Base-by-base conservation (phyloP, 2,329 filamentous ascomycete species). In the Aspergillus sp. region DNA sequence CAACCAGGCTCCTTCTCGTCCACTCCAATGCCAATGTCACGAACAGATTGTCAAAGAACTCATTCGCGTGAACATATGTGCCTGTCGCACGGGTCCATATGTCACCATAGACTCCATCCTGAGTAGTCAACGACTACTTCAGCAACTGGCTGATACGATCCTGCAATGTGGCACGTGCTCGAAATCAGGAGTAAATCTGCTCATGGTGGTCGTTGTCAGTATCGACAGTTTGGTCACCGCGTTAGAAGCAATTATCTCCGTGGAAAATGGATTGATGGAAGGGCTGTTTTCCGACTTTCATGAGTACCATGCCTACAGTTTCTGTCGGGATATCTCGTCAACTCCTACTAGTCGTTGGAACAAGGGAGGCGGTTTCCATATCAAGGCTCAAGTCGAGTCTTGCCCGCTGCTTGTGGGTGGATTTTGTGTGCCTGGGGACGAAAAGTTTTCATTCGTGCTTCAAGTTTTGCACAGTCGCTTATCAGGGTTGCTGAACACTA, bases 181-280 rank as follows among this genome's bases (percentile, higher is more conserved):
- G 6, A 59, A 60, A 13, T 55, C 56, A 3, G 56, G 61, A 41
- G 52, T 58, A 5, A 63, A 65, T 11, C 52, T 68, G 22, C 59
- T 70, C 13, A 69, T 67, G 55, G 46, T 68, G 5, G 56, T 68
- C 4, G 56, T 68, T 13, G 57, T 69, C 40, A 60, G 60, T 1
- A 67, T 69, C 33, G 67, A 70, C 41, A 64, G 60, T 40, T 48
- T 67, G 14, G 51, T 67, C 2, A 61, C 59, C 1, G 55, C 57
- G 2, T 55, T 70, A 2, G 66, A 68, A 44, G 45, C 51, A 3
- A 60, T 61, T 16, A 59, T 52, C 2, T 55, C 55, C 0, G 49
- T 52, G 26, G 61, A 58, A 13, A 49, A 52, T 11, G 50, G 50
- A 9, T 40, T 55, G 2, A 48, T 59, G 9, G 57, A 61, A 2